A percentile compares a stretch with the other conserved stretches of the same genome.
Conservation (phyloP, 257 asterid species). For the Solanum pennellii region DNA sequence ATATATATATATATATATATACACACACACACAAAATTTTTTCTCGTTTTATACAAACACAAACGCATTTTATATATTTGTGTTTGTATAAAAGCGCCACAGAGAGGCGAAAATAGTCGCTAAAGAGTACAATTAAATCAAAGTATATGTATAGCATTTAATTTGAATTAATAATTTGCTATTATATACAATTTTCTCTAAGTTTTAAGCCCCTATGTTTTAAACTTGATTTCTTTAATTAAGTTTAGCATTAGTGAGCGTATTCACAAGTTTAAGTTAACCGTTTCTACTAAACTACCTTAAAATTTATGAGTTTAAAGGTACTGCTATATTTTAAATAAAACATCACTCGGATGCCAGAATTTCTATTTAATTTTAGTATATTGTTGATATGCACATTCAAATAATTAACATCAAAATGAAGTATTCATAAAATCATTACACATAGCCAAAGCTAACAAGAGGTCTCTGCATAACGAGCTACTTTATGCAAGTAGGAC, state of each 20-base stretch:
- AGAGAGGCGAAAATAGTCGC: too few relatives aligned
- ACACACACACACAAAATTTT: too few relatives aligned
- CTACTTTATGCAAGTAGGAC: not conserved
- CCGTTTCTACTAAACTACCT: not conserved
- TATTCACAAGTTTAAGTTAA: not conserved
- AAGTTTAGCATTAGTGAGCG: not conserved
- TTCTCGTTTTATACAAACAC: too few relatives aligned
- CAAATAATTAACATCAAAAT: too few relatives aligned
- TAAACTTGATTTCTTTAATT: not conserved
- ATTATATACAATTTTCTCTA: too few relatives aligned
- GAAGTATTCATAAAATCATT: too few relatives aligned
- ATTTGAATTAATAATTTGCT: too few relatives aligned
- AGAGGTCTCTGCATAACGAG: not conserved
- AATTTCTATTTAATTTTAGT: not conserved
- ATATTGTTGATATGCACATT: not conserved
- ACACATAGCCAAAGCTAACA: not conserved
- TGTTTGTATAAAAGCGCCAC: too few relatives aligned
- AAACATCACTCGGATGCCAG: not conserved
- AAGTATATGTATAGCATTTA: too few relatives aligned
- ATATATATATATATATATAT: too few relatives aligned
- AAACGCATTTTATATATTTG: too few relatives aligned
- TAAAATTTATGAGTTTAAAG: not conserved
- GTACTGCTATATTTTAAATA: not conserved
- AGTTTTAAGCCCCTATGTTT: not conserved
- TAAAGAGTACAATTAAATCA: too few relatives aligned